These are phyloP conservation scores for Aspergillus arachidicola DNA, from an alignment of 2,329 filamentous ascomycete genomes.

Conservation along the genomic window DNA sequence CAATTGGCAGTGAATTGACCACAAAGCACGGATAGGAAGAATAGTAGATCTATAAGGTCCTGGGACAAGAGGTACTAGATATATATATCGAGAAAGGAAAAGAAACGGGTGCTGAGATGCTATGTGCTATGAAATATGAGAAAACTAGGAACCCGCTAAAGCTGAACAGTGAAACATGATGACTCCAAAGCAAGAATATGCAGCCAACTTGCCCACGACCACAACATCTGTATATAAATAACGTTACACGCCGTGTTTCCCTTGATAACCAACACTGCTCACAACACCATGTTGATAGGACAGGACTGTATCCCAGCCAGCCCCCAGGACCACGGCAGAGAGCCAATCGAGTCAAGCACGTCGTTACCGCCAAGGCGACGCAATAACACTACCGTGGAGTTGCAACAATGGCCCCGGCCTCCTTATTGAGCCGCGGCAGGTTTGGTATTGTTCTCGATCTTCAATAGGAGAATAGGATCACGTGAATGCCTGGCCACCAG, in stretches of 20 bases:
- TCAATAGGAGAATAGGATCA: constrained; percentile 26
- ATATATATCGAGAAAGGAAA: neutral
- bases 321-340: neutral
- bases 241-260: neutral
- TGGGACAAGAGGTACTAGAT: neutral
- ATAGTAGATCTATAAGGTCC: neutral
- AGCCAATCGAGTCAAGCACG: neutral
- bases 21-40: neutral
- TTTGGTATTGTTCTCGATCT: constrained; percentile 22
- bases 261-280: neutral
- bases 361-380: neutral
- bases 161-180: neutral
- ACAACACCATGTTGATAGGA: constrained; percentile 1
- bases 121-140: neutral
- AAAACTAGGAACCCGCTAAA: neutral
- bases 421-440: constrained; percentile 9
- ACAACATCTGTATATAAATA: neutral
- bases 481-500: constrained; percentile 9
- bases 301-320: neutral
- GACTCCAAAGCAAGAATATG: neutral
- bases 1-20: neutral
- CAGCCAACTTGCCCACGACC: neutral
- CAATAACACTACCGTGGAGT: neutral
- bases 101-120: neutral
- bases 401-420: constrained; percentile 17